Conservation (phyloP, 306 rosid species). For the Casuarina cunninghamiana region DNA sequence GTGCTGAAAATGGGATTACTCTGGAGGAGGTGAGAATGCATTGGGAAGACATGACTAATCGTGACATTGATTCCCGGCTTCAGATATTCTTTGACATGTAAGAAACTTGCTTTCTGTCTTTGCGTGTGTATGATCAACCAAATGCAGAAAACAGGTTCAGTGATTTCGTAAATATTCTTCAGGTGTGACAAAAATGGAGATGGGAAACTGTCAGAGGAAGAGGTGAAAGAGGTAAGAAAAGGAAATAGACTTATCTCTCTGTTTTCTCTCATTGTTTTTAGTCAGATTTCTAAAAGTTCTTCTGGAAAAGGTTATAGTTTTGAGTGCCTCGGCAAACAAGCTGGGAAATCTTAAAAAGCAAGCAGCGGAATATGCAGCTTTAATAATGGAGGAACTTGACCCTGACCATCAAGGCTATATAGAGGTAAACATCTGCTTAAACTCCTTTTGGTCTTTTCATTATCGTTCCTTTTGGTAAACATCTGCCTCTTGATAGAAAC, state of each 20-base stretch:
- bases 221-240: slow-evolving; percentile 76
- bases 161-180: slow-evolving; percentile 22
- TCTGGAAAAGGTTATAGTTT: slow-evolving; percentile 73
- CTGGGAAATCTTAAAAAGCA: slow-evolving; percentile 71
- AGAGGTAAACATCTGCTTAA: slow-evolving; percentile 52
- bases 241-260: slow-evolving; percentile 12
- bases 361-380: slow-evolving; percentile 67
- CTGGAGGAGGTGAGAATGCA: slow-evolving; percentile 49
- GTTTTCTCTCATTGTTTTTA: neutral
- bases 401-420: slow-evolving; percentile 87
- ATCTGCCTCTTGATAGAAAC: no score
- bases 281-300: slow-evolving; percentile 29
- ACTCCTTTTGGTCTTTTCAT: neutral
- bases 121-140: neutral
- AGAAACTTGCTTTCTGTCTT: neutral
- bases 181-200: slow-evolving; percentile 99
- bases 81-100: slow-evolving; percentile 96
- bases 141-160: slow-evolving; percentile 8
- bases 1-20: slow-evolving; percentile 44
- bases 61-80: slow-evolving; percentile 73
- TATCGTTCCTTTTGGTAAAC: no score
- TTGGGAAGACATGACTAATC: slow-evolving; percentile 85
- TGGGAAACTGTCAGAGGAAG: slow-evolving; percentile 86
- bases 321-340: slow-evolving; percentile 91
- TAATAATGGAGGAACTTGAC: slow-evolving; percentile 94